Evolutionary conservation across 495 filamentous ascomycete species (phyloP).

Genomic region (Xylaria grammica): DNA sequence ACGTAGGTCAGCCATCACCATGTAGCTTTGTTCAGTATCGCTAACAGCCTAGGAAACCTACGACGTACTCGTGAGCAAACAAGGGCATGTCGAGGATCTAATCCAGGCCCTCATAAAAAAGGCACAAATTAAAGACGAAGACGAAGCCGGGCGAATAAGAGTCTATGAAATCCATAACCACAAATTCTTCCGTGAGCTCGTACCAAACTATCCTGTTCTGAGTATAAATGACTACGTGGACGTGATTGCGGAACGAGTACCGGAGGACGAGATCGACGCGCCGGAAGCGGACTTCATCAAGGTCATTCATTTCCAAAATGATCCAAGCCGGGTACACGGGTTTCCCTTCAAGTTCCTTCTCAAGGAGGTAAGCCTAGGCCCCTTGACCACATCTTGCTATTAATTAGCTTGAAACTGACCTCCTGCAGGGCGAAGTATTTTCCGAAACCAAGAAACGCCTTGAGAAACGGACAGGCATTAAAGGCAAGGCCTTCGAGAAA

Average conservation of each 20-base stretch:
- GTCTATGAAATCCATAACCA: conserved; percentile 79
- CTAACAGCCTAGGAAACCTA: conserved; percentile 64
- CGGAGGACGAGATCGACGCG: conserved; percentile 73
- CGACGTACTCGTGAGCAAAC: conserved; percentile 85
- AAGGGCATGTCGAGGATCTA: conserved; percentile 76
- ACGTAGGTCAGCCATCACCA: conserved; percentile 57
- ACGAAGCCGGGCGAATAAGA: conserved; percentile 64
- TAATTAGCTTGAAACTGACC: conserved; percentile 24
- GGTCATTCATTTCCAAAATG: conserved; percentile 90
- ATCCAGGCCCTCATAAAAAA: conserved; percentile 77
- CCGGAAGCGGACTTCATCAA: conserved; percentile 68
- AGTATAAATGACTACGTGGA: conserved; percentile 84
- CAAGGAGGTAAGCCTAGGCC: conserved; percentile 65
- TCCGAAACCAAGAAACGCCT: conserved; percentile 89
- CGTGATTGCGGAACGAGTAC: conserved; percentile 78
- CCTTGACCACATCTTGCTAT: background rate
- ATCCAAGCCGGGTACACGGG: conserved; percentile 73
- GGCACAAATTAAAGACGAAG: conserved; percentile 74
- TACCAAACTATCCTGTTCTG: conserved; percentile 65
- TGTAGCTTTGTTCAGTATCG: background rate
- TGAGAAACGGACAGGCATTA: conserved; percentile 87
- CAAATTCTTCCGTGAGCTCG: conserved; percentile 79
- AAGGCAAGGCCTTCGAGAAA: conserved; percentile 98
- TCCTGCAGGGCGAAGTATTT: conserved; percentile 78
- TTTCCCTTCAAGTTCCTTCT: conserved; percentile 91